phyloP scores from a whole-genome alignment of 169 alveolate genomes.

The Babesia caballi region DNA sequence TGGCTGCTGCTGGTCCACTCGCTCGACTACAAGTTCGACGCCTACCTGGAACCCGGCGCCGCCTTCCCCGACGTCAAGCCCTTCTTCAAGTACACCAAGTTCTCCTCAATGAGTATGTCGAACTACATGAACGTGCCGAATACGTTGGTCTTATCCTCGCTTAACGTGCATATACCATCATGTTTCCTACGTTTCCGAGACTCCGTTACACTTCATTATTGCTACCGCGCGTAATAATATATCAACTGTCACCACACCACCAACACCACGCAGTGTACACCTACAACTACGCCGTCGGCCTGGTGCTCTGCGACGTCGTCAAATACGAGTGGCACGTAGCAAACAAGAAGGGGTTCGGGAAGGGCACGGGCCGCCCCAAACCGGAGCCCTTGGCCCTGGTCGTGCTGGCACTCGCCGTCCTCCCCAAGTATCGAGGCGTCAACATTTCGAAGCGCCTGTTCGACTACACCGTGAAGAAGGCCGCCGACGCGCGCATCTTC shows the following conservation, averaged over 20 bases:
- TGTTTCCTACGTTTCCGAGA: not conserved
- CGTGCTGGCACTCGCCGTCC: conserved; percentile 27
- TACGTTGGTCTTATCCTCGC: too few relatives aligned
- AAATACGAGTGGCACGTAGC: conserved; percentile 29
- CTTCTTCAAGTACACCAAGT: conserved; percentile 16
- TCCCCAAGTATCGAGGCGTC: conserved; percentile 43
- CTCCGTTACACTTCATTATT: not conserved
- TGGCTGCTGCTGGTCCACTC: conserved; percentile 41
- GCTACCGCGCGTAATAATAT: too few relatives aligned
- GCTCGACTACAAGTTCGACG: conserved; percentile 9
- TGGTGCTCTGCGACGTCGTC: conserved; percentile 39
- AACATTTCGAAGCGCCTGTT: conserved; percentile 34
- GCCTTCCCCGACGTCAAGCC: conserved; percentile 34
- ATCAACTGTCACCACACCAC: too few relatives aligned
- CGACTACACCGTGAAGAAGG: conserved; percentile 49
- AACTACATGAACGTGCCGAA: not conserved
- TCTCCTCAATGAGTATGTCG: conserved; percentile 35
- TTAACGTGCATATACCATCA: too few relatives aligned
- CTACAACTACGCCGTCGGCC: conserved; percentile 36
- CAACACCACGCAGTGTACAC: conserved; percentile 21
- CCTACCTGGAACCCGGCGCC: conserved; percentile 21
- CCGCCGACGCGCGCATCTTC: conserved; percentile 24
- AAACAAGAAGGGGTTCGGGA: conserved; percentile 3
- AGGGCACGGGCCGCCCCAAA: conserved; percentile 9
- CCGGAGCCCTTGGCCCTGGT: conserved; percentile 51